These are phyloP conservation scores for Pseudonitzschia multistriata DNA, from an alignment of 108 stramenopile genomes.

Conservation along the genomic window DNA sequence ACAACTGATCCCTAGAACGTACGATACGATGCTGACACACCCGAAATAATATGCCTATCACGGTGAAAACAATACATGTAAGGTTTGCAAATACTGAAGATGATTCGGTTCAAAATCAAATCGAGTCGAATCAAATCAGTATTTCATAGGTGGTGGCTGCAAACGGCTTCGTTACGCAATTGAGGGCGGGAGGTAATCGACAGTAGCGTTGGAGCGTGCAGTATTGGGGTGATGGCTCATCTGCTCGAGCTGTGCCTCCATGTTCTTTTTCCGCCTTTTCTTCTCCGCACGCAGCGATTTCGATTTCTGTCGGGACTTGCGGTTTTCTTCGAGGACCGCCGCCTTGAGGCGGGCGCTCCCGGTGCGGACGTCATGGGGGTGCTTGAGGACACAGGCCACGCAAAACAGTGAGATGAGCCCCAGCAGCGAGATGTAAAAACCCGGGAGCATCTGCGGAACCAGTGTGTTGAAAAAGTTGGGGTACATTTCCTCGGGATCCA, in stretches of 20 bases:
- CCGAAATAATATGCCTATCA: too few relatives aligned
- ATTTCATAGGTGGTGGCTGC: too few relatives aligned
- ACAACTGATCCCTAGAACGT: too few relatives aligned
- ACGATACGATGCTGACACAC: too few relatives aligned
- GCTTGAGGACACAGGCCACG: constrained; percentile 38
- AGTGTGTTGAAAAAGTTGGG: constrained; percentile 31
- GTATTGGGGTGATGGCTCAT: constrained; percentile 8
- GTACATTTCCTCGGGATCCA: constrained; percentile 27
- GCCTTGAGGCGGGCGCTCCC: constrained; percentile 42
- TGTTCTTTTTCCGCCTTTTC: constrained; percentile 28
- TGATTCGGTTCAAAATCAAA: too few relatives aligned
- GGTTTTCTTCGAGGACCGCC: constrained; percentile 42
- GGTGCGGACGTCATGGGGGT: constrained; percentile 65
- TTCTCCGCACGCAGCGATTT: constrained; percentile 13
- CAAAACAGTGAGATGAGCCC: constrained; percentile 38
- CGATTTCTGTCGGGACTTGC: constrained; percentile 22
- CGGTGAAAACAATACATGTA: too few relatives aligned
- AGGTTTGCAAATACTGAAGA: too few relatives aligned
- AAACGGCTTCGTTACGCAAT: constrained; percentile 1
- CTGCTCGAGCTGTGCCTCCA: constrained; percentile 28
- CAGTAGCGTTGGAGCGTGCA: too few relatives aligned
- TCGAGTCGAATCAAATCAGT: too few relatives aligned
- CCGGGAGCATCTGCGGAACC: constrained; percentile 52
- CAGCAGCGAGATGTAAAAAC: constrained; percentile 57
- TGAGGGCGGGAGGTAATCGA: constrained; percentile 13